Percentiles rank a stretch among this genome's conserved stretches.
Conservation (phyloP, 371 early-diverging fungal species). For the Smittium culicis region DNA sequence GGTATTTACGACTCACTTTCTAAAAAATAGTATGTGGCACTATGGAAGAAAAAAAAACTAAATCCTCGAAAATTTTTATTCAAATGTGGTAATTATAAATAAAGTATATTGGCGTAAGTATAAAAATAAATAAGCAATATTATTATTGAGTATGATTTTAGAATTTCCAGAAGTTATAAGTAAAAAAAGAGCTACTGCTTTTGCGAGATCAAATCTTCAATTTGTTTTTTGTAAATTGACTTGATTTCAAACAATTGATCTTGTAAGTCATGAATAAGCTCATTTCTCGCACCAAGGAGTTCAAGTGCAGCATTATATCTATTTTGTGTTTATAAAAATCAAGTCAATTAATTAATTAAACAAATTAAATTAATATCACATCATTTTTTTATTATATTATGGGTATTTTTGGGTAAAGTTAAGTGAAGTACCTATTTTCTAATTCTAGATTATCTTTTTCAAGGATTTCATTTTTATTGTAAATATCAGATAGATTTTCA, state of each 20-base stretch:
- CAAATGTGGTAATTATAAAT: no score
- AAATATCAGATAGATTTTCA: background rate
- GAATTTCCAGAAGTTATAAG: no score
- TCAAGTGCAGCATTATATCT: conserved; percentile 67
- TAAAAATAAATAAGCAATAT: no score
- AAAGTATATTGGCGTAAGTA: no score
- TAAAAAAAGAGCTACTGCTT: no score
- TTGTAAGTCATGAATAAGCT: conserved; percentile 65
- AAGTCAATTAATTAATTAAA: background rate
- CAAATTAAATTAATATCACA: no score
- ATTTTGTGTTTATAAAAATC: conserved; percentile 10
- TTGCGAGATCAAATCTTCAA: conserved; percentile 42
- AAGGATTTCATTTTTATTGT: background rate
- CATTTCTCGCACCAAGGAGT: conserved; percentile 77
- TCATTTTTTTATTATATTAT: no score
- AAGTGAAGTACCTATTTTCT: background rate
- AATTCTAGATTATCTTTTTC: background rate
- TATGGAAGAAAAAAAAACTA: no score
- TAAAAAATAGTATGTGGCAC: no score
- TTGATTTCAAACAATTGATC: conserved; percentile 71
- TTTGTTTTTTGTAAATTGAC: conserved; percentile 55
- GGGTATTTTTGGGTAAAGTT: background rate
- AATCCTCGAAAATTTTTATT: no score
- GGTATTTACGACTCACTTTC: no score
- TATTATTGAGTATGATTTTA: no score